Evolutionary conservation across 2,329 filamentous ascomycete species (phyloP), one percentile per base, ranked within the genome.

Genomic region (Fusarium clavum): DNA sequence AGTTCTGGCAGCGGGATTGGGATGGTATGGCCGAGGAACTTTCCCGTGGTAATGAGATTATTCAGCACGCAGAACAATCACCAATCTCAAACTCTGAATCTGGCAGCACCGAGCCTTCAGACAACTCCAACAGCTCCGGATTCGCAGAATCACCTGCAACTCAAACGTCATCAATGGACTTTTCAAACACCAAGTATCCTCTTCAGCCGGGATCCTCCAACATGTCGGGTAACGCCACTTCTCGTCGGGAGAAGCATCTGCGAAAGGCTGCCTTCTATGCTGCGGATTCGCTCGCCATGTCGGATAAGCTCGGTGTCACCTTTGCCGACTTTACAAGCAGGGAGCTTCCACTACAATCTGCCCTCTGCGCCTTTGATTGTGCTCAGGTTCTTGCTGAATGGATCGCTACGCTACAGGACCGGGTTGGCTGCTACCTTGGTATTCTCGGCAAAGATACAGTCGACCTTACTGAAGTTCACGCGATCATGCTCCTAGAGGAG

Each of bases 211-310:
- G 57, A 73, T 20, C 78, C 77, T 62, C 52, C 29, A 47, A 57
- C 45, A 48, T 67, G 27, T 78, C 80, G 6, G 82, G 74, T 43
- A 81, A 81, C 46, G 81, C 85, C 13, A 89, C 87, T 13, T 90
- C 92, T 1, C 91, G 92, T 61, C 91, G 94, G 5, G 95, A 99
- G 81, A 92, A 91, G 70, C 93, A 97, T 75, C 85, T 98, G 22
- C 91, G 95, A 45, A 97, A 95, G 78, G 96, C 96, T n/a, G 96
- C 95, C 0, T 97, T 94, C 77, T 97, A 97, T 76, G 96, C 96
- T 2, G 94, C 94, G 2, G 94, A 98, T 78, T 97, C 94, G 1
- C 87, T 99, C 11, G 89, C 90, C 29, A 96, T 96, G 89, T 92
- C 94, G 3, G 92, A 97, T 78, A 94, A 92, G 77, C 86, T 96